phyloP scores from a whole-genome alignment of 2,329 filamentous ascomycete species.

The Aspergillus phoenicis region DNA sequence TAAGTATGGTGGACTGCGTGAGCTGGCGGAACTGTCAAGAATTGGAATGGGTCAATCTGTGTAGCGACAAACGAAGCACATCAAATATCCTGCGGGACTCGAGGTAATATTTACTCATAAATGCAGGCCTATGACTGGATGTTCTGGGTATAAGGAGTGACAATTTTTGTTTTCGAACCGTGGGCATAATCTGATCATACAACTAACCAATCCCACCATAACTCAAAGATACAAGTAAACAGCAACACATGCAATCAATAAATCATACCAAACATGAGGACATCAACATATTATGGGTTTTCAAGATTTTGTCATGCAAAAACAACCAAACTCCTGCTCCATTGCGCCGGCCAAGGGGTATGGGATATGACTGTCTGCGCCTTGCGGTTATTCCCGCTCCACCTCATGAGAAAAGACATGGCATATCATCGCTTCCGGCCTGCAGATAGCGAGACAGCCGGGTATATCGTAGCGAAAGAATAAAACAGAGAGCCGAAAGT shows the following conservation, averaged over 20 bases:
- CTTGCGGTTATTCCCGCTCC: conserved; percentile 6
- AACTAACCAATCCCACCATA: neutral
- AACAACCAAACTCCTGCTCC: neutral
- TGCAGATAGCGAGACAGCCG: neutral
- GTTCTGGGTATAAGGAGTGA: neutral
- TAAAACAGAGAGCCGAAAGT: neutral
- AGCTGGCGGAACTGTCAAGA: too few species aligned
- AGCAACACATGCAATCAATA: conserved; percentile 1
- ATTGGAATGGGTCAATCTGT: too few species aligned
- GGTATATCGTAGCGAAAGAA: neutral
- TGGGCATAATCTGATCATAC: neutral
- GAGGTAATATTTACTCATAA: too few species aligned
- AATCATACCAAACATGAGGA: conserved; percentile 4
- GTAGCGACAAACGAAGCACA: too few species aligned
- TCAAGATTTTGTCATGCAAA: neutral
- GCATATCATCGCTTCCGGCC: conserved; percentile 1
- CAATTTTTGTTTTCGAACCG: neutral
- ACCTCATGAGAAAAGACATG: conserved; percentile 5
- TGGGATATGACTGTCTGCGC: conserved; percentile 10
- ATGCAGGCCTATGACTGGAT: too few species aligned
- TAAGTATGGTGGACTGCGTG: too few species aligned
- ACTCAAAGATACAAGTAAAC: neutral
- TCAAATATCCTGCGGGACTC: too few species aligned
- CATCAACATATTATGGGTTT: neutral
- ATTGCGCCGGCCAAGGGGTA: conserved; percentile 1